Base-by-base conservation (phyloP, 257 asterid species). In the Solanum microdontum region DNA sequence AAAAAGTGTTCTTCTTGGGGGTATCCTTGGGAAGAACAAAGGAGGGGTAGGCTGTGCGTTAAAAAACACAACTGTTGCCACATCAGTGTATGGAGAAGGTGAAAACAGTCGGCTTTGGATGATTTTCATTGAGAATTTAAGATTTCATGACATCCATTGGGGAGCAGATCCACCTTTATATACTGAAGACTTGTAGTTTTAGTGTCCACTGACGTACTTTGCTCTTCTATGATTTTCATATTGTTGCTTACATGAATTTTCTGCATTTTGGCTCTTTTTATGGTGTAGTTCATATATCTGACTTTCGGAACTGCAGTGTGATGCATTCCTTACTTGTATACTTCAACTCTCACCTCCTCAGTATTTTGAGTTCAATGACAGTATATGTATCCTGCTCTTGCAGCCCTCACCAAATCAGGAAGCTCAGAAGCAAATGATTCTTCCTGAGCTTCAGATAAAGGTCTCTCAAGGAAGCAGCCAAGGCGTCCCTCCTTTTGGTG, bases 351-450 rank as follows among this genome's bases (percentile, higher is more conserved):
- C 69, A 48, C 43, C 43, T 48, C 85, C 28, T 82, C 36, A 13
- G 85, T 32, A 30, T 28, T 82, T 48, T 48, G 85, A 36, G 85
- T 48, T 45, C 26, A 51, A 48, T 82, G 40, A 82, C 69, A 17
- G 6, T 28, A 24, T 28, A 28, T 48, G 23, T 82, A 19, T 82
- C 30, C 17, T 68, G 40, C 79, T 66, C 4, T 87, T 90, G 86
- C 91, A 94, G 96, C 95, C 98, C 86, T 91, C 93, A 64, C 87
- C 88, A 87, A 94, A 88, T 89, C 96, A 90, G 88, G 98, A 96
- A 75, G 86, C 94, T 37, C 95, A 89, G 87, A 92, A 96, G 91
- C 97, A 95, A 89, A 89, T 90, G 91, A 79, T 89, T 89, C 93
- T 80, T 68, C 90, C 98, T 34, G 98, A 96, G 87, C 92, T 89